Conservation (phyloP, 2,329 filamentous ascomycete genomes). For the Diaporthe sp. region DNA sequence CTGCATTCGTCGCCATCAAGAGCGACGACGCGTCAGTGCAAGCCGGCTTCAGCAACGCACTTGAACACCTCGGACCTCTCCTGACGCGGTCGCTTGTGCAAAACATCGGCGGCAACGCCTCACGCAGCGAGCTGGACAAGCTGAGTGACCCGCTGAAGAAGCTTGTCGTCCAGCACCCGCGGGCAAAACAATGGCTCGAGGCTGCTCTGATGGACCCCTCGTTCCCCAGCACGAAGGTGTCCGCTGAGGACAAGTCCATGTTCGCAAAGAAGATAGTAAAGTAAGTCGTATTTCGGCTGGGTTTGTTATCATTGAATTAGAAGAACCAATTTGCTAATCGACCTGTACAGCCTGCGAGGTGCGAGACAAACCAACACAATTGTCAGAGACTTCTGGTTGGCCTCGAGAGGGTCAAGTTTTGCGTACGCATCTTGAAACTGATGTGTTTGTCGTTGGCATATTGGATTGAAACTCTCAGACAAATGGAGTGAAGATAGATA, state of each 20-base stretch:
- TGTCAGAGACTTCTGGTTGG: conserved; percentile 80
- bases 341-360: conserved; percentile 68
- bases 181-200: conserved; percentile 73
- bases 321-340: not conserved
- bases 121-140: conserved; percentile 79
- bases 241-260: conserved; percentile 68
- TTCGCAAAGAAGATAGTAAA: conserved; percentile 77
- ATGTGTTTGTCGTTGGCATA: not conserved
- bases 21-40: conserved; percentile 57
- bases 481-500: not conserved
- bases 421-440: conserved; percentile 67
- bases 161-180: conserved; percentile 68
- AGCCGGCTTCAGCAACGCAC: conserved; percentile 60
- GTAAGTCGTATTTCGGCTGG: conserved; percentile 53
- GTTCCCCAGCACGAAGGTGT: conserved; percentile 72
- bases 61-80: conserved; percentile 71
- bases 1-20: conserved; percentile 64
- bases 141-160: conserved; percentile 79
- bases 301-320: conserved; percentile 5
- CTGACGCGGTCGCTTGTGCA: conserved; percentile 71
- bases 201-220: conserved; percentile 65
- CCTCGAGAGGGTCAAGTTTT: conserved; percentile 72
- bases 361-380: conserved; percentile 74
- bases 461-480: no score
- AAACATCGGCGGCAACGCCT: conserved; percentile 77